phyloP scores from a whole-genome alignment of 2,329 filamentous ascomycete genomes.

The Harringtonia lauricola region DNA sequence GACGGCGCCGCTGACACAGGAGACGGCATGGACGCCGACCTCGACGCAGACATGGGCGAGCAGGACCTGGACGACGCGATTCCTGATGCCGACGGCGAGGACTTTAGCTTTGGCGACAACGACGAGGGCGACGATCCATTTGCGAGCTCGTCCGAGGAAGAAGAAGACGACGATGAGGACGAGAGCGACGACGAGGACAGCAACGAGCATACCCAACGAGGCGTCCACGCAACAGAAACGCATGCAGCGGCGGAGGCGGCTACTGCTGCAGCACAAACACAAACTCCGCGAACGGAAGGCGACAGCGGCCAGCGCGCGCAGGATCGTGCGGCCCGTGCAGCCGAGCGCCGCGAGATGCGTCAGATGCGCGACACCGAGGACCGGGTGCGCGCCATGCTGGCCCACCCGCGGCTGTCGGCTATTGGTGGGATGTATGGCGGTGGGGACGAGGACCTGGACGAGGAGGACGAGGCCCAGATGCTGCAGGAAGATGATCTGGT shows the following conservation, averaged over 20 bases:
- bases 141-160: conserved; percentile 17
- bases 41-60: conserved; percentile 32
- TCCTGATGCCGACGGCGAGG: conserved; percentile 49
- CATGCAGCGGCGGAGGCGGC: too few relatives aligned
- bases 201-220: too few relatives aligned
- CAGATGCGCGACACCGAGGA: conserved; percentile 48
- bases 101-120: conserved; percentile 38
- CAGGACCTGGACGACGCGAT: conserved; percentile 64
- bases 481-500: conserved; percentile 52
- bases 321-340: conserved; percentile 22
- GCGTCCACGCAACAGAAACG: too few relatives aligned
- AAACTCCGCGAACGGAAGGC: too few relatives aligned
- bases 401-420: conserved; percentile 28
- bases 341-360: conserved; percentile 30
- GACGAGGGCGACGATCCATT: conserved; percentile 24
- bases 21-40: conserved; percentile 22
- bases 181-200: not conserved
- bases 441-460: conserved; percentile 42
- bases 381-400: conserved; percentile 48
- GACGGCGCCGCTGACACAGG: conserved; percentile 30
- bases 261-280: too few relatives aligned
- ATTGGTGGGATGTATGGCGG: conserved; percentile 33
- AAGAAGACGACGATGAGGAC: conserved; percentile 26
- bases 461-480: conserved; percentile 45
- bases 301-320: conserved; percentile 26